A percentile compares a stretch with the other conserved stretches of the same genome.
These are phyloP conservation scores for Candida maltosa DNA, from an alignment of 805 yeast genomes.

Conservation along the genomic window DNA sequence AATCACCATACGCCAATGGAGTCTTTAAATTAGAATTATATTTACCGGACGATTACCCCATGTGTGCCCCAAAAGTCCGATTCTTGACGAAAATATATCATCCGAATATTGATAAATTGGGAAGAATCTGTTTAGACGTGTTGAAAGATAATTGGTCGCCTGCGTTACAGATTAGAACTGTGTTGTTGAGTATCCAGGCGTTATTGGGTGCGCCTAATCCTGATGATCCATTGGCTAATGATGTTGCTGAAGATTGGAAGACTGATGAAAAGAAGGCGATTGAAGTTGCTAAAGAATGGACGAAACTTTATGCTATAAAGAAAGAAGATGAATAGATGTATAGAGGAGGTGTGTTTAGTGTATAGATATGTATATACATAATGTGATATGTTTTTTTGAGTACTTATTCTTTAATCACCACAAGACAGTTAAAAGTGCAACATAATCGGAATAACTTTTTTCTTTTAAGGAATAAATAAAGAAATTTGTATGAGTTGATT, in stretches of 20 bases:
- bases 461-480: neutral
- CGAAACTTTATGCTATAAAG: constrained; percentile 51
- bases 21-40: constrained; percentile 78
- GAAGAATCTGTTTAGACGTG: constrained; percentile 93
- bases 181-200: constrained; percentile 88
- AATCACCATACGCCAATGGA: constrained; percentile 87
- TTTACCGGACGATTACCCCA: constrained; percentile 94
- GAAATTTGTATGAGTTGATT: neutral
- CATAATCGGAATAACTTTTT: too few species aligned
- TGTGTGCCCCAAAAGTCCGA: constrained; percentile 96
- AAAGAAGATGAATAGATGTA: constrained; percentile 3
- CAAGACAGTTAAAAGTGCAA: neutral
- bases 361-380: neutral
- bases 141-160: constrained; percentile 97
- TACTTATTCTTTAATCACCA: too few species aligned
- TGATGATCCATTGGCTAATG: constrained; percentile 96
- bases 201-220: constrained; percentile 95
- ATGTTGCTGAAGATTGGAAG: constrained; percentile 96
- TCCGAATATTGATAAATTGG: constrained; percentile 93
- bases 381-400: too few species aligned
- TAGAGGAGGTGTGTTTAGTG: neutral
- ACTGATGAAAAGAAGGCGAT: constrained; percentile 79
- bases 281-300: constrained; percentile 76
- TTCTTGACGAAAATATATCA: constrained; percentile 93
- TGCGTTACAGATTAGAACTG: constrained; percentile 92